Base-by-base conservation (phyloP, 2,329 filamentous ascomycete genomes). In the Periconia digitata region DNA sequence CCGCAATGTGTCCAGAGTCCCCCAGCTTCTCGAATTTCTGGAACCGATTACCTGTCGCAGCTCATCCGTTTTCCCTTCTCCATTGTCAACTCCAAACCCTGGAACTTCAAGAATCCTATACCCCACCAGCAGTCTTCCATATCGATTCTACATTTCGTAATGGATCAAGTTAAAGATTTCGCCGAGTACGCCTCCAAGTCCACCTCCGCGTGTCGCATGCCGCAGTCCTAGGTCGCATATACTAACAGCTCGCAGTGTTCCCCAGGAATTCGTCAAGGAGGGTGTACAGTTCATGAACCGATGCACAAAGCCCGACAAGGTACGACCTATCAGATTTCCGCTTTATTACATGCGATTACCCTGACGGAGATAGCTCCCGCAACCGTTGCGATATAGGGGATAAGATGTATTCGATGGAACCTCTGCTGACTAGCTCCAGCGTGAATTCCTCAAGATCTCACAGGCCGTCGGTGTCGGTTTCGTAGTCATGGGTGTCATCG, bases 141-240 rank as follows among this genome's bases (percentile, higher is more conserved):
- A 8, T 16, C 13, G 10, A 47, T 40, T 45, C 43, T 45, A 12
- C 42, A 24, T 34, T 23, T 61, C 67, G 84, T 85, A 82, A 79
- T 84, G 72, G 85, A 87, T 70, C 80, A 85, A 71, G 72, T 88
- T 62, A 84, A 87, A 72, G 84, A 88, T 68, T 75, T 89, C 63
- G 80, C 87, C 67, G 86, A 89, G 67, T 67, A 69, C 44, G 64
- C 49, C n/a, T 27, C 22, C 37, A 45, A 13, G 35, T 42, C 8
- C 23, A 15, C 12, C 38, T n/a, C 38, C 38, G 38, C 39, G 42
- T 34, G 18, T 13, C 27, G 27, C 27, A 32, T 12, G 27, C 27
- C 27, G 27, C 27, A 32, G n/a, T 32, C 3, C 4, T 12, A 40
- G 16, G 32, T 20, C 35, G 29, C 22, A 20, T 42, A 27, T 46